Evolutionary conservation across 2,329 filamentous ascomycete species (phyloP), one percentile per base, ranked within the genome.

Genomic region (Fusarium domesticum): DNA sequence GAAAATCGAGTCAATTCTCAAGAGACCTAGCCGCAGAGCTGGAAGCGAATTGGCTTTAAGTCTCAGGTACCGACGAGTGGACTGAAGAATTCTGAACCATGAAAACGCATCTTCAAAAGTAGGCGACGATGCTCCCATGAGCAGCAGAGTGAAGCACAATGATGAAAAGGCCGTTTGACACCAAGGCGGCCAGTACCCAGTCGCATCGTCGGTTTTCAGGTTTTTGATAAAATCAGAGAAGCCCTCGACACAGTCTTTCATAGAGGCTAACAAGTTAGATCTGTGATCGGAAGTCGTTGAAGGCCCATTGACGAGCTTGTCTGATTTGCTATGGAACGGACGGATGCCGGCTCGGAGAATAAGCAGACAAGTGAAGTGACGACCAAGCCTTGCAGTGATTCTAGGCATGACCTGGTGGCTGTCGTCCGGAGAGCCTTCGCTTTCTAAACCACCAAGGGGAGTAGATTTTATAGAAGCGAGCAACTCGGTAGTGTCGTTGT

Each of bases 1-100:
- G 38, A 57, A 57, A 10, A 57, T 39, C 2, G 54, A 48, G 34
- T 57, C 54, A 11, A 57, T 51, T 11, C 54, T 39, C 12, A 57
- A 41, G 6, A 57, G 23, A 2, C 53, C 54, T 2, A 57, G 32
- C 1, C 53, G 46, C 6, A 57, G 46, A 4, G 54, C 50, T 1
- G 53, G 39, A 6, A 56, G 39, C 7, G 53, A 54, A 2, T 37
- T 45, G 7, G 54, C 47, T 12, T 57, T 57, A 4, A 54, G 18
- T 18, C 53, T 28, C 10, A 57, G 19, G 2, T 51, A 39, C 17
- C 39, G 37, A 2, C 54, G 50, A 7, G 52, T 46, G 2, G 40
- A 35, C 20, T 56, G 43, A 2, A 57, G 25, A 14, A 48, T 39
- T 2, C 35, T 18, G 10, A 56, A 37, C 51, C 54, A 56, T 15